Evolutionary conservation across 352 stramenopile genomes (phyloP), one percentile per base, ranked within the genome.

Genomic region (Globisporangium orthogonon): DNA sequence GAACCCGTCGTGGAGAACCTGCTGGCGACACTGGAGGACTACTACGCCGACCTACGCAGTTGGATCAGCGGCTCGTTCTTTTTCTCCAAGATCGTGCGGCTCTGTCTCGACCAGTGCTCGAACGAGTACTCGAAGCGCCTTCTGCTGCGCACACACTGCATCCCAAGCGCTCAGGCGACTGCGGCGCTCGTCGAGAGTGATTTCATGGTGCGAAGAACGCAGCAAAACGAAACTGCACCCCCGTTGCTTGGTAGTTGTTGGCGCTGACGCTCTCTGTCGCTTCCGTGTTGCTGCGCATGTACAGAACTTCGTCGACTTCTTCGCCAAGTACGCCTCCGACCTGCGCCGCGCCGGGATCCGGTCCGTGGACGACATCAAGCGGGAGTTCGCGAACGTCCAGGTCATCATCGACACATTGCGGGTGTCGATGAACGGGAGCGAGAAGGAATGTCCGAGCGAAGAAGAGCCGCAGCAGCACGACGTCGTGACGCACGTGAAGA

Each of bases 11-110:
- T 94, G 5, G 82, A 90, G 63, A 86, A 69, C 4, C 57, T 94
- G 10, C 53, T 94, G 14, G 82, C 71, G 23, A 94, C 84, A 7
- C 64, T 94, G 4, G 84, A 87, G 1, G 84, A 94, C 50, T 94
- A 92, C 52, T 91, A 78, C 46, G 50, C 48, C 0, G 84, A 94
- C 47, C 62, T 94, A 4, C 74, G 76, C 46, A 69, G 73, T 35
- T 94, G 84, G 84, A 87, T 94, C 50, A 83, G 72, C 15, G 71
- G 82, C 7, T 84, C 81, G 2, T 94, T 94, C 62, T 94, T 94
- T 69, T 92, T 92, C 54, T 85, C 80, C 14, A 91, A 91, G 29
- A 58, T 92, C 5, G 70, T 94, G 18, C 82, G 83, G 0, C 74
- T 83, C 46, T 83, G 78, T 50, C 62, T 94, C 28, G 76, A 92